Evolutionary conservation across 371 early-diverging fungal genomes (phyloP).

Genomic region (Entomophthora muscae): DNA sequence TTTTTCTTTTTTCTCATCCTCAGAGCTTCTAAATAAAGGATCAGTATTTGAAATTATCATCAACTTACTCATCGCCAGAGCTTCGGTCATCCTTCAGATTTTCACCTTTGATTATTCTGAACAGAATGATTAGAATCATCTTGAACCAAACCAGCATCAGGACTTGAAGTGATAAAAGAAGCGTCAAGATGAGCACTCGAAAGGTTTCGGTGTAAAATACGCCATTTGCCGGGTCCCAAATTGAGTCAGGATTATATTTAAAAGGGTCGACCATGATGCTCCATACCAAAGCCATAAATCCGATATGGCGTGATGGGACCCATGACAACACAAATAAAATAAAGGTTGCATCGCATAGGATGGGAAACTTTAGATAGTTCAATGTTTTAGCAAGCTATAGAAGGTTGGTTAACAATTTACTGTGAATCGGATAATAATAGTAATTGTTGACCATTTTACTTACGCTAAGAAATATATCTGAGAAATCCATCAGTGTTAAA

Average conservation of each 20-base stretch:
- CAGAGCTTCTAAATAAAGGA: not conserved
- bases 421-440: not conserved
- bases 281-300: constrained; percentile 35
- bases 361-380: constrained; percentile 41
- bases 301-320: constrained; percentile 52
- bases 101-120: not conserved
- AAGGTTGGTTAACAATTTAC: not conserved
- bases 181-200: constrained; percentile 28
- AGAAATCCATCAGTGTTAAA: constrained; percentile 60
- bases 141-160: constrained; percentile 61
- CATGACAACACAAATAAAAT: constrained; percentile 57
- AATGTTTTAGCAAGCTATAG: constrained; percentile 43
- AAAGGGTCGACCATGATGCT: constrained; percentile 28
- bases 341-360: constrained; percentile 47
- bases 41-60: not conserved
- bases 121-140: constrained; percentile 38
- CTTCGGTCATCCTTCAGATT: not conserved
- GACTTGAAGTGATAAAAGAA: constrained; percentile 37
- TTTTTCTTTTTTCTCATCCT: not conserved
- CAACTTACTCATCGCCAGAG: constrained; percentile 3
- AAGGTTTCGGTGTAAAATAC: constrained; percentile 31
- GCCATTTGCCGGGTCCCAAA: constrained; percentile 45
- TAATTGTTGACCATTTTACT: constrained; percentile 11
- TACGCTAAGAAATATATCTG: constrained; percentile 57
- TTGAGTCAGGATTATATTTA: constrained; percentile 21